Conservation (phyloP, 768 basidiomycete genomes). For the Boletus pseudopeckii region DNA sequence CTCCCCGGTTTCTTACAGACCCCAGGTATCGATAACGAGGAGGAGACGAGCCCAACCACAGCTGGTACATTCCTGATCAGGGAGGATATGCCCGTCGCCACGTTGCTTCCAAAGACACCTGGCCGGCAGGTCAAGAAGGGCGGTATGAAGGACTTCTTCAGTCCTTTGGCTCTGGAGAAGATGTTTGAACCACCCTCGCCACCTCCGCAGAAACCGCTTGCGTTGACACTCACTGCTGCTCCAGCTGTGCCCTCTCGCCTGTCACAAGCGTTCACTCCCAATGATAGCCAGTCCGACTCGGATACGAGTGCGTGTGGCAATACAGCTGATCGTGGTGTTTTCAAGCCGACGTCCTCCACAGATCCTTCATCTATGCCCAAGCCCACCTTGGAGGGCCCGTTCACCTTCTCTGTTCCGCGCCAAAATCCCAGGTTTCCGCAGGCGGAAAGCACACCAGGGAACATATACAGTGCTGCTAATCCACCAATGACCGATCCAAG, state of each 20-base stretch:
- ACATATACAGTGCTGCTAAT: constrained; percentile 19
- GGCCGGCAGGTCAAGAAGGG: constrained; percentile 52
- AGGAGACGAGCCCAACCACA: constrained; percentile 28
- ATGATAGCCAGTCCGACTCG: constrained; percentile 27
- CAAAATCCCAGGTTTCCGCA: constrained; percentile 41
- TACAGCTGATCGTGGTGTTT: constrained; percentile 5
- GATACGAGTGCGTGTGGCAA: constrained; percentile 14
- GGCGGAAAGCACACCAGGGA: constrained; percentile 59
- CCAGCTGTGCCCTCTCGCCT: constrained; percentile 35
- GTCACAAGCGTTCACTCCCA: constrained; percentile 35
- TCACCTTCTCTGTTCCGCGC: constrained; percentile 71
- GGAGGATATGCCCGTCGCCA: constrained; percentile 56
- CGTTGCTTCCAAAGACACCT: constrained; percentile 64
- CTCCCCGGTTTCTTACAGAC: constrained; percentile 50
- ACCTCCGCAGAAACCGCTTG: constrained; percentile 36
- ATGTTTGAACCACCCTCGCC: constrained; percentile 96
- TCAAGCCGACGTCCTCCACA: constrained; percentile 9
- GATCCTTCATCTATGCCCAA: constrained; percentile 30
- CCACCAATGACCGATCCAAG: constrained; percentile 62
- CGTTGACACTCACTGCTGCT: constrained; percentile 26
- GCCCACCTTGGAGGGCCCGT: constrained; percentile 53
- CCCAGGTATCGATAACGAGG: constrained; percentile 34
- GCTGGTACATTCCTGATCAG: constrained; percentile 76
- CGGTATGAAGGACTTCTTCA: constrained; percentile 81
- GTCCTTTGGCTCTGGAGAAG: constrained; percentile 77